A percentile compares a stretch with the other conserved stretches of the same genome.
Conservation (phyloP, 2,329 filamentous ascomycete species). For the Aphanoascus verrucosus region DNA sequence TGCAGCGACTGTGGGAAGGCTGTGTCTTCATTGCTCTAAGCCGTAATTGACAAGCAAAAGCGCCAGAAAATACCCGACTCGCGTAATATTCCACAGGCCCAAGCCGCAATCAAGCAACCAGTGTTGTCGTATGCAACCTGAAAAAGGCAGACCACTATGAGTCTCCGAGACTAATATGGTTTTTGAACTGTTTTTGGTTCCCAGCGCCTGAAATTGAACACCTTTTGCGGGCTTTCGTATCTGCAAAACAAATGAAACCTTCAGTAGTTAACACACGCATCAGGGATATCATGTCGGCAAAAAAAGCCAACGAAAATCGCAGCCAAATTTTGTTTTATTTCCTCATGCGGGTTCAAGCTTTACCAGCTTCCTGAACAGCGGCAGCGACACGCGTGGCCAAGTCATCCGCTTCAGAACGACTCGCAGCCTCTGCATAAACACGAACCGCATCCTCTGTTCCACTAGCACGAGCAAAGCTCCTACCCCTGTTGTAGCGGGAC, state of each 20-base stretch:
- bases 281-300: slow-evolving; percentile 3
- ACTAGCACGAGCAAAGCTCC: slow-evolving; percentile 82
- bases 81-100: too few species aligned
- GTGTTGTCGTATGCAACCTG: neutral
- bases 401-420: slow-evolving; percentile 79
- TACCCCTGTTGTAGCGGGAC: slow-evolving; percentile 78
- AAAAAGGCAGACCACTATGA: neutral
- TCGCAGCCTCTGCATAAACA: slow-evolving; percentile 90
- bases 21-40: neutral
- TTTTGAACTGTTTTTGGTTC: neutral
- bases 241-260: neutral
- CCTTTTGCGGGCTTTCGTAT: neutral
- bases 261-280: neutral
- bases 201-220: neutral
- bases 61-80: neutral
- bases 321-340: neutral
- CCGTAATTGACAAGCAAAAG: neutral
- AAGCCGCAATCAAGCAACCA: neutral
- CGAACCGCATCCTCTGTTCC: slow-evolving; percentile 94
- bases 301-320: neutral
- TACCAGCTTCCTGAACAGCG: slow-evolving; percentile 54
- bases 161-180: neutral
- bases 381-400: slow-evolving; percentile 72
- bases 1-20: neutral
- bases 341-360: neutral